Conservation (phyloP, 768 basidiomycete species). For the Mycena maculata region DNA sequence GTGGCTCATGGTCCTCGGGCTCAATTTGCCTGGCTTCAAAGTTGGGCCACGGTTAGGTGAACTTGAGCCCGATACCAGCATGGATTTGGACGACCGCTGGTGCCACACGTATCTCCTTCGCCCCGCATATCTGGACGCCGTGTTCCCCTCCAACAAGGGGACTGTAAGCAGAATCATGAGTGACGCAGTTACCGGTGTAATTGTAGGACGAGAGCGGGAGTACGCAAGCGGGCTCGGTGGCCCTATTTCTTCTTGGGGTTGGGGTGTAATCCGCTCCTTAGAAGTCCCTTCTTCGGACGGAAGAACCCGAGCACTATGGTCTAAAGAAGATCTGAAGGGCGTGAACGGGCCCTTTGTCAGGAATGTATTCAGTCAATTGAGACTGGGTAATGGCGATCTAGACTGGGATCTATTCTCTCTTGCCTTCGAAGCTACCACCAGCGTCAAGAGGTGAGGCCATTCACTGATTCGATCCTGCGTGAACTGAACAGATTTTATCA, state of each 20-base stretch:
- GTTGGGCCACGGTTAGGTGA: slow-evolving; percentile 48
- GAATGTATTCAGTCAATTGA: slow-evolving; percentile 68
- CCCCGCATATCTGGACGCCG: slow-evolving; percentile 55
- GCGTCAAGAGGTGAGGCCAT: slow-evolving; percentile 64
- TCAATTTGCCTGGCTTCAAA: slow-evolving; percentile 77
- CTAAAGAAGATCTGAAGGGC: slow-evolving; percentile 59
- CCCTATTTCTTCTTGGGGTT: slow-evolving; percentile 75
- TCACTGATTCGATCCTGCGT: neutral
- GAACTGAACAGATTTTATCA: slow-evolving; percentile 43
- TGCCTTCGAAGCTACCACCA: slow-evolving; percentile 73
- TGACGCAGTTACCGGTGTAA: slow-evolving; percentile 73
- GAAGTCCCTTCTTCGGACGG: slow-evolving; percentile 52
- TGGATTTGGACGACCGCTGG: slow-evolving; percentile 80
- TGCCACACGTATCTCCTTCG: slow-evolving; percentile 58
- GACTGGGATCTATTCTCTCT: slow-evolving; percentile 76
- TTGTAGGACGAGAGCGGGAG: slow-evolving; percentile 74
- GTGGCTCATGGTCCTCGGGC: slow-evolving; percentile 78
- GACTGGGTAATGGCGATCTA: slow-evolving; percentile 58
- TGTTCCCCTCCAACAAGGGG: slow-evolving; percentile 63
- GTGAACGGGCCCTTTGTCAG: slow-evolving; percentile 65
- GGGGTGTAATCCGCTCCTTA: slow-evolving; percentile 63
- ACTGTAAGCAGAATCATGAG: slow-evolving; percentile 52
- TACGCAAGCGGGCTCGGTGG: slow-evolving; percentile 69
- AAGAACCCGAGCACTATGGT: slow-evolving; percentile 52
- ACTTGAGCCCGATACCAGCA: slow-evolving; percentile 32